These are phyloP conservation scores for Balamuthia mandrillaris DNA, from an alignment of 208 protist genomes.

Conservation along the genomic window DNA sequence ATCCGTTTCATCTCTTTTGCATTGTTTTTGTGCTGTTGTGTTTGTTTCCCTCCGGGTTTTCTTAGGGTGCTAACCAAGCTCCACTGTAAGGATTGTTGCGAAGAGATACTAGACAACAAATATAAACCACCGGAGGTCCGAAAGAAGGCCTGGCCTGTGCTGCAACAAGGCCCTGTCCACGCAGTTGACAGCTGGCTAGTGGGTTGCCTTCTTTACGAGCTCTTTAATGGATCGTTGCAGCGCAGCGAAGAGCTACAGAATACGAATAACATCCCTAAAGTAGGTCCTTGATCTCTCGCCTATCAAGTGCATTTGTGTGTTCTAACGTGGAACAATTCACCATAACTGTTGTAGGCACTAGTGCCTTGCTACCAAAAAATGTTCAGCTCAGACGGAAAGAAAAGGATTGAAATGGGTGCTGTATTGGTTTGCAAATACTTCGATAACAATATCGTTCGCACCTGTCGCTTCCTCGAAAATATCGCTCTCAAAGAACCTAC, in stretches of 20 bases:
- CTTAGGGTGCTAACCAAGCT: not conserved
- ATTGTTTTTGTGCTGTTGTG: not conserved
- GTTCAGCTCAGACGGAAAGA: no score
- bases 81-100: not conserved
- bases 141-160: not conserved
- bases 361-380: no score
- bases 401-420: no score
- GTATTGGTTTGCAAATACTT: slow-evolving; percentile 51
- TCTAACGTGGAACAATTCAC: no score
- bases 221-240: slow-evolving; percentile 40
- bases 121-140: slow-evolving; percentile 45
- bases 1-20: not conserved
- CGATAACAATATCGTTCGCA: slow-evolving; percentile 53
- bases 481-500: slow-evolving; percentile 59
- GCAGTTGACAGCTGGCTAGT: slow-evolving; percentile 50
- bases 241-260: not conserved
- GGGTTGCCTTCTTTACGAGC: slow-evolving; percentile 40
- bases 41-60: not conserved
- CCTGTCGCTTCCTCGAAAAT: slow-evolving; percentile 55
- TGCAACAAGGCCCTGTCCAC: not conserved
- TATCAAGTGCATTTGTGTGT: no score
- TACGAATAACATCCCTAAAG: not conserved
- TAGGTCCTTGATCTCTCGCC: no score
- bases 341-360: no score
- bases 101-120: slow-evolving; percentile 33